phyloP scores from a whole-genome alignment of 306 rosid species.

The Parietaria judaica region DNA sequence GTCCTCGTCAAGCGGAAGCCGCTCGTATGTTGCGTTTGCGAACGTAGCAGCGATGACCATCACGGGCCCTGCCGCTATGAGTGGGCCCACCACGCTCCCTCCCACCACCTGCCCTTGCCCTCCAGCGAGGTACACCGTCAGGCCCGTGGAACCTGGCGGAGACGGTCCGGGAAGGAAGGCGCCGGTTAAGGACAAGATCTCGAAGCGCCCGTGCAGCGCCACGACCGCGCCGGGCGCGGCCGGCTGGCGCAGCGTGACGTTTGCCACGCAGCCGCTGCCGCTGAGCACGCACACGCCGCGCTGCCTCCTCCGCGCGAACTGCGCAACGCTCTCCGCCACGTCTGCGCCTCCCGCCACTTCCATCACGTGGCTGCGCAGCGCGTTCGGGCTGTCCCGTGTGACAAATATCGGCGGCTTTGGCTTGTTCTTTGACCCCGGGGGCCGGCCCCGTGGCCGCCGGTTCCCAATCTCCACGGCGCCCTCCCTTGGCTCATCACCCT shows the following conservation, averaged over 20 bases:
- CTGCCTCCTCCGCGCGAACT: constrained; percentile 76
- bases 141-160: constrained; percentile 77
- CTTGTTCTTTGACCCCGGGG: constrained; percentile 90
- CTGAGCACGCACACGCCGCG: constrained; percentile 93
- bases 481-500: constrained; percentile 59
- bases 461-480: constrained; percentile 75
- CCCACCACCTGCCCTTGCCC: constrained; percentile 91
- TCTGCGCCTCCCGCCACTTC: constrained; percentile 87
- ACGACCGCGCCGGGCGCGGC: constrained; percentile 75
- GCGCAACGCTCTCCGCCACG: constrained; percentile 74
- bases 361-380: constrained; percentile 81
- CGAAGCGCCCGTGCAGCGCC: constrained; percentile 87
- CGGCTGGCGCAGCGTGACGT: constrained; percentile 79
- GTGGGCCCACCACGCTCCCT: constrained; percentile 82
- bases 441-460: constrained; percentile 82
- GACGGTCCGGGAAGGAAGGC: constrained; percentile 85
- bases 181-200: constrained; percentile 73
- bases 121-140: constrained; percentile 76
- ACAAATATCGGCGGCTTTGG: constrained; percentile 92
- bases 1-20: constrained; percentile 81
- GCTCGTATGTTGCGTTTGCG: constrained; percentile 88
- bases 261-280: constrained; percentile 82
- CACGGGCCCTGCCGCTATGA: constrained; percentile 84
- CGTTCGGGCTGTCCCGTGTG: constrained; percentile 82
- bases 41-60: constrained; percentile 91